Base-by-base conservation (phyloP, 352 stramenopile genomes). In the Globisporangium emineosum region DNA sequence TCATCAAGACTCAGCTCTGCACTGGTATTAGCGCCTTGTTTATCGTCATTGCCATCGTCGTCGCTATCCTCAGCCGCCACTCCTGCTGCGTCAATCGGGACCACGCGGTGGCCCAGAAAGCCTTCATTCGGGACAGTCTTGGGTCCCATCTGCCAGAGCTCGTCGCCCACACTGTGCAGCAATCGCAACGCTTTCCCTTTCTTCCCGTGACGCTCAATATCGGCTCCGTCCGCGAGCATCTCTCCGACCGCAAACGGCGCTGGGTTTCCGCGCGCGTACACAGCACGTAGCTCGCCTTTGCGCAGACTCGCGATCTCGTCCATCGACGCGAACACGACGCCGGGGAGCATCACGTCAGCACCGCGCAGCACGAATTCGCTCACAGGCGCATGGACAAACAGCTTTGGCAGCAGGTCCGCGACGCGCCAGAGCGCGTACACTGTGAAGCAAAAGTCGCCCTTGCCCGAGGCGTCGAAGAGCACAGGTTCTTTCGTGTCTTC, bases 301-400 rank as follows among this genome's bases (percentile, higher is more conserved):
- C 69, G 71, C 10, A 96, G 74, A 29, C 70, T 53, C 50, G 76
- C 62, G 7, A 90, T 40, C 45, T 92, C 72, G 19, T 92, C 80
- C 10, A 55, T 32, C 2, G 70, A 82, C 43, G 77, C 55, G 50
- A 91, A 87, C 7, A 96, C 77, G 2, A 96, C 85, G 5, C 87
- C 87, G 0, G 87, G 87, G 40, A 93, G 70, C 87, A 96, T 96
- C 53, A 93, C 83, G 53, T 94, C 87, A 0, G 87, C 87, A 8
- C 87, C 87, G 35, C 85, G 78, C 27, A 96, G 65, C 40, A 94
- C 77, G 32, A 89, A 96, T 52, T 90, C 71, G 54, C 87, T 96
- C 69, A 92, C 87, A 3, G 84, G 83, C 12, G 83, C 83, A 58
- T 96, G 83, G 37, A 96, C 84, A 32, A 75, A 60, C 45, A 96